Percentiles rank a stretch among this genome's conserved stretches.
Evolutionary conservation across 1,284 basidiomycete species (phyloP).

Genomic region (Cryptococcus floricola): DNA sequence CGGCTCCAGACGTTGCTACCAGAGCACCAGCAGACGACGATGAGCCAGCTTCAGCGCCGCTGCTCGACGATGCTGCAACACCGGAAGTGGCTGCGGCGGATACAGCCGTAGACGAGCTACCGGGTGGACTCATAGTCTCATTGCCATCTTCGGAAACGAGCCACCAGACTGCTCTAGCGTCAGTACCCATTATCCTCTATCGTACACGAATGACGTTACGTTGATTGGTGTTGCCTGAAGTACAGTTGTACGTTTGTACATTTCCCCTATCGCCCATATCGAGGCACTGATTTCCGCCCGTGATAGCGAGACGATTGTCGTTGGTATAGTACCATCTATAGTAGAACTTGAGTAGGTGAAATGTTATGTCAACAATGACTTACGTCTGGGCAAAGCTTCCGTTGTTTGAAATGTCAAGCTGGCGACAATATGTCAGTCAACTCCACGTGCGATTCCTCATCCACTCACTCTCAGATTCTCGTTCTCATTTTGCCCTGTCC

Average conservation of each 20-base stretch:
- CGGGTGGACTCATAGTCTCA: too few relatives aligned
- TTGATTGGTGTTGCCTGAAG: slow-evolving; percentile 31
- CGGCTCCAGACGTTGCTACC: too few relatives aligned
- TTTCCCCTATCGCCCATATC: slow-evolving; percentile 22
- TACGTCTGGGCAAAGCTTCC: slow-evolving; percentile 19
- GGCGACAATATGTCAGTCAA: too few relatives aligned
- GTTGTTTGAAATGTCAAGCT: slow-evolving; percentile 12
- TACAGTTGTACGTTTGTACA: slow-evolving; percentile 31
- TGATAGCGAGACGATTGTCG: slow-evolving; percentile 34
- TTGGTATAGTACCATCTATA: slow-evolving; percentile 21
- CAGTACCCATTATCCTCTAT: too few relatives aligned
- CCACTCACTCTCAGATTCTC: slow-evolving; percentile 14
- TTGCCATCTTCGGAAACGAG: too few relatives aligned
- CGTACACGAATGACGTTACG: slow-evolving; percentile 5
- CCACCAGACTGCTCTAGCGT: too few relatives aligned
- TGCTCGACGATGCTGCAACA: too few relatives aligned
- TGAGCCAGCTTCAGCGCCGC: too few relatives aligned
- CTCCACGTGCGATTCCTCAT: too few relatives aligned
- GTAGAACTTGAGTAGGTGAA: background rate
- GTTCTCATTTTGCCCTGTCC: slow-evolving; percentile 13
- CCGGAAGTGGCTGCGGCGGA: too few relatives aligned
- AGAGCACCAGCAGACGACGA: too few relatives aligned
- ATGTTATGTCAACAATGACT: background rate
- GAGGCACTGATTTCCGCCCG: slow-evolving; percentile 29
- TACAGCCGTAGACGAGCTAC: too few relatives aligned